Evolutionary conservation across 495 filamentous ascomycete species (phyloP), one percentile per base, ranked within the genome.

Genomic region (Margaritispora aquatica): DNA sequence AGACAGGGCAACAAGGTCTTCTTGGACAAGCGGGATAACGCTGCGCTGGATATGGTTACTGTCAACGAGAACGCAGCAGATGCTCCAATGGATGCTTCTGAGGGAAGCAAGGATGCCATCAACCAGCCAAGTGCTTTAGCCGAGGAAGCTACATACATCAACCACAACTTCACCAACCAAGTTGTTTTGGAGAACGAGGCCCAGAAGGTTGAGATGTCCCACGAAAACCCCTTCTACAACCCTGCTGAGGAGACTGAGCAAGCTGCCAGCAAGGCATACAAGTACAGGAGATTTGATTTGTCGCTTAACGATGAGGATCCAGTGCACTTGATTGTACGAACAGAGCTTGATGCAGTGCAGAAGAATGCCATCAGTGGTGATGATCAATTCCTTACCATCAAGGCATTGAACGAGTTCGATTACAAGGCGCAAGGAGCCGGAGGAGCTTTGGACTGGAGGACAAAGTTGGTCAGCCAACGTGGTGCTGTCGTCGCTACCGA

Each of bases 31-130:
- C 89, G 94, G 57, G 92, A 96, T 56, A 89, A 88, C 58, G 88
- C 90, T 36, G 87, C 86, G 15, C 79, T 98, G n/a, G 94, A 98
- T 76, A 88, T 96, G 80, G 91, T 97, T 46, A 96, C 90, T 0
- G 94, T 97, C 66, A 98, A 98, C 76, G 94, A 98, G 77, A 98
- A 98, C 72, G 94, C 94, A n/a, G 87, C 88, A 44, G 94, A 98
- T 68, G 92, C 95, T 10, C 94, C 94, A 17, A 76, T 97, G 41
- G 94, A 98, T 71, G 78, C 87, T 19, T 84, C 89, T 31, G 94
- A 98, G 66, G 86, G 91, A 67, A 95, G 92, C 77, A 95, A 96
- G 74, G 94, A 98, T 62, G 75, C 82, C 54, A 90, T 98, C 74
- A 98, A 98, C 80, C 89, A 88, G 59, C 94, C 94, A 15, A 75